Evolutionary conservation across 2,329 filamentous ascomycete species (phyloP), one percentile per base, ranked within the genome.

Genomic region (Sporothrix pallida): DNA sequence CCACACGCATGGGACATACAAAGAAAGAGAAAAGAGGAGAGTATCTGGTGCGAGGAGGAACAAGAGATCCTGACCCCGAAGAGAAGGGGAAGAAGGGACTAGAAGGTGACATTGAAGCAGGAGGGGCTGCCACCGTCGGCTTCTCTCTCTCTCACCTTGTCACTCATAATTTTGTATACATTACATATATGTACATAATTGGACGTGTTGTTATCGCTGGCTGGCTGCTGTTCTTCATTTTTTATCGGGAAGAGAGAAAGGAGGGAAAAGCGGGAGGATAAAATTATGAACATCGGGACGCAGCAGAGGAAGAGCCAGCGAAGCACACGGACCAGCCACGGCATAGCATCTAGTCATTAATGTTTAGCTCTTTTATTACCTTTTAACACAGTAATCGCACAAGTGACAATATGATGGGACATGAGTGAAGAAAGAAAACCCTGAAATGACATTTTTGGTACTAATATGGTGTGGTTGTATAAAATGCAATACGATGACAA

Each of bases 151-250:
- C 42, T 48, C 42, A 23, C 42, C 42, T 20, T 48, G 37, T 20
- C 52, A 58, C 68, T 48, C 37, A 31, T 60, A 26, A 60, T 73
- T 71, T 67, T 67, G 48, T 73, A 58, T 71, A 73, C 72, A 20
- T 44, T 48, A 48, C 48, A 62, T 20, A 67, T 13, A 56, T 73
- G 58, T 71, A 71, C 58, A 73, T 71, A 67, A 37, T 58, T 58
- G 58, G 72, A 44, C 46, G 20, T 15, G 26, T 20, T 58, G 31
- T 44, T 50, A n/a, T n/a, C 17, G 31, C 13, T 56, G 20, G 15
- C 13, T 52, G 15, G 46, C n/a, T 12, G 70, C 23, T 52, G 62
- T 20, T 10, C 26, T 46, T 13, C 10, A 9, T 54, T 44, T 31
- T 23, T 44, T 65, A 10, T 50, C 20, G n/a, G n/a, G 12, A 67